Evolutionary conservation across 2,329 filamentous ascomycete genomes (phyloP).

Genomic region (Lasiodiplodia hormozganensis): DNA sequence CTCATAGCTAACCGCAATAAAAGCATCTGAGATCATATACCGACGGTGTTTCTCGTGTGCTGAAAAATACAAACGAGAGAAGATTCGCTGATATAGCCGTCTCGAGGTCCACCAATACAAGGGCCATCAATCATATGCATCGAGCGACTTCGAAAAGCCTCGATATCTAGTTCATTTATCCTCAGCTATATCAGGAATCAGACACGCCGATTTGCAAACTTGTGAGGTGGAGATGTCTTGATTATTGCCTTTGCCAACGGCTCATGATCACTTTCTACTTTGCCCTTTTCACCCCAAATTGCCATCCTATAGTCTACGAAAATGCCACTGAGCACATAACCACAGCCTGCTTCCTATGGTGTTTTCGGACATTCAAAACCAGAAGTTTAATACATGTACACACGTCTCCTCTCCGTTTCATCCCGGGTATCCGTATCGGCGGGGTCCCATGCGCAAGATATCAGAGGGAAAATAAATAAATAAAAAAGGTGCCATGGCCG

Average conservation of each 20-base stretch:
- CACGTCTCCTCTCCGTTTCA: background rate
- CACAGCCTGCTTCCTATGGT: background rate
- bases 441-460: background rate
- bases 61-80: too few relatives aligned
- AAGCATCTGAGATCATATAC: constrained; percentile 14
- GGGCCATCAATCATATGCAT: background rate
- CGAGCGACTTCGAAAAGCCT: background rate
- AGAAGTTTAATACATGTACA: background rate
- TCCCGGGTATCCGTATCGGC: background rate
- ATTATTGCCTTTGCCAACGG: background rate
- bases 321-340: background rate
- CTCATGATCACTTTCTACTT: background rate
- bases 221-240: background rate
- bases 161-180: background rate
- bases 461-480: background rate
- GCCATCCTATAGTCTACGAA: background rate
- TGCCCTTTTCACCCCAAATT: background rate
- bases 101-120: background rate
- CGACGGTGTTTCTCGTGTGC: background rate
- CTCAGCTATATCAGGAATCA: background rate
- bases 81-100: too few relatives aligned
- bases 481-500: background rate
- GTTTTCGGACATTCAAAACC: background rate
- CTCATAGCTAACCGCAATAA: constrained; percentile 15
- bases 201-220: background rate